Base-by-base conservation (phyloP, 2,329 filamentous ascomycete genomes). In the Chrysoporthe puriensis region DNA sequence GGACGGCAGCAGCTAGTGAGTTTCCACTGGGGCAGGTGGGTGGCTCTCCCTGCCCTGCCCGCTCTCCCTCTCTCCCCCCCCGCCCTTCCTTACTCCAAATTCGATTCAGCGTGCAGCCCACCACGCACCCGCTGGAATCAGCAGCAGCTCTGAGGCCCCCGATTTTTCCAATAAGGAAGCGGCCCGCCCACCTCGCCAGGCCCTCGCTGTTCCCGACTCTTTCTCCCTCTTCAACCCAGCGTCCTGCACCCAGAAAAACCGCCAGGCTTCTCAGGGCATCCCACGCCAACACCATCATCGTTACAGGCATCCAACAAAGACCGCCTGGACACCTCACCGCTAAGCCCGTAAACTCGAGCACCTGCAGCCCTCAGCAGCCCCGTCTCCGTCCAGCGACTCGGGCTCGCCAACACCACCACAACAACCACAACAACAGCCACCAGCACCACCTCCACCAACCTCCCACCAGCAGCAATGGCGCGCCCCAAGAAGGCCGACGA, bases 401-500 rank as follows among this genome's bases (percentile, higher is more conserved):
- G 26, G 32, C 57, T 60, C 56, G 56, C 34, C 56, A 58, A 36
- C 56, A 13, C 56, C 56, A 26, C 56, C 36, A 4, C 40, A 36
- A 59, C 48, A 21, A 14, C 56, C 16, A 9, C 32, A 9, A 9
- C 56, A n/a, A 18, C 56, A 42, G 9, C 56, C 11, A 16, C 57
- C 43, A 34, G 6, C 14, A 26, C 26, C 26, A 26, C 54, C 21
- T 7, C 26, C 54, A 34, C 13, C 56, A 13, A 18, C 26, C 26
- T 26, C 26, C 26, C 56, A 59, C 46, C 67, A 73, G 26, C 63
- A 43, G 46, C 70, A 72, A 82, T 81, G 79, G 76, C 79, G 67
- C 78, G 78, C 66, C 74, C 77, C 56, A 81, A 80, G 76, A 81
- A 81, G 71, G 52, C 73, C 8, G 79, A 79, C 13, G 73, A 69